These are phyloP conservation scores for Insectozyma bohioensis DNA, from an alignment of 1,139 yeast genomes.

Conservation along the genomic window DNA sequence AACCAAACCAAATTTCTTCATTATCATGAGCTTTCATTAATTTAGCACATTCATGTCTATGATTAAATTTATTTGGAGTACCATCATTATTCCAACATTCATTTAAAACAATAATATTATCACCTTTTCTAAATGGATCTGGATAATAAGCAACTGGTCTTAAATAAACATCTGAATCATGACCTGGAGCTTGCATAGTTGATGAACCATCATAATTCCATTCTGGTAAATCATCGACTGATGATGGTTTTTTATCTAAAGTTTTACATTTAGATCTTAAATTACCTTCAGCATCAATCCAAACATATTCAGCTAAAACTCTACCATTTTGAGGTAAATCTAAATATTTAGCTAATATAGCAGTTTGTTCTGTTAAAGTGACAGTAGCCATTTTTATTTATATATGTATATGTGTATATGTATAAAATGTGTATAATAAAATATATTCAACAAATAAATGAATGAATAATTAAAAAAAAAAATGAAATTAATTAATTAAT, in stretches of 20 bases:
- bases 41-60: constrained; percentile 96
- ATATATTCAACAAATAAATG: not conserved
- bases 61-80: constrained; percentile 97
- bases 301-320: constrained; percentile 92
- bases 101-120: constrained; percentile 88
- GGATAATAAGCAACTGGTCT: constrained; percentile 93
- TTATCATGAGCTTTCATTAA: constrained; percentile 89
- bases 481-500: too few species aligned
- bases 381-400: constrained; percentile 38
- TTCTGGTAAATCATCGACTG: constrained; percentile 89
- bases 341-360: constrained; percentile 76
- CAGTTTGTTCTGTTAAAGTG: constrained; percentile 64
- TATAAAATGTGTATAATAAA: constrained; percentile 3
- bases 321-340: constrained; percentile 84
- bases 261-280: constrained; percentile 95
- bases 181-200: constrained; percentile 98
- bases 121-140: constrained; percentile 98
- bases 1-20: constrained; percentile 93
- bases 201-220: constrained; percentile 99
- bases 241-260: constrained; percentile 61
- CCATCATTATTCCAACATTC: constrained; percentile 99
- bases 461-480: constrained; percentile 4
- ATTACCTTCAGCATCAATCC: constrained; percentile 94
- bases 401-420: constrained; percentile 6
- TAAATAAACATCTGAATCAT: constrained; percentile 90